Evolutionary conservation across 805 yeast genomes (phyloP), one percentile per base, ranked within the genome.

Genomic region (Candida ficus): DNA sequence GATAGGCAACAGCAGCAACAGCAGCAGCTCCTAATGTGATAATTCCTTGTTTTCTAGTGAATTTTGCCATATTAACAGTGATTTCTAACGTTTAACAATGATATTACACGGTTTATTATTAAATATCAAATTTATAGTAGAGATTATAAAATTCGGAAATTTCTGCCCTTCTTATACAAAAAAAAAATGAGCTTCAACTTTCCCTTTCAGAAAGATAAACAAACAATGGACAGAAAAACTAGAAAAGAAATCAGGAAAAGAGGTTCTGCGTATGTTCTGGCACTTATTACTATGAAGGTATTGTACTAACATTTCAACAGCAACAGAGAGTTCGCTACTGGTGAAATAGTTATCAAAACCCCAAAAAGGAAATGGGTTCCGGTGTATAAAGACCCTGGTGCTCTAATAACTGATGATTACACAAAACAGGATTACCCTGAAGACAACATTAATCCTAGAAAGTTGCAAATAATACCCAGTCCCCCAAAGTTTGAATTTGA

Each of bases 221-320:
- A n/a, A 6, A 13, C 13, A 20, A 33, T 49, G 54, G 49, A 49
- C 34, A 39, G 57, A 38, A 48, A 46, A 6, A 23, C 22, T 12
- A 38, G 47, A 8, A 34, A 42, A 27, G 51, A 49, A 35, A 33
- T 35, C 26, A 22, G 55, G 14, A 39, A 35, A 22, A 26, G 55
- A 27, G 55, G 55, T 1, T 50, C 52, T 7, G 55, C 45, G 37
- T 34, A n/a, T 7, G 37, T 34, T n/a, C n/a, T n/a, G n/a, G n/a
- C n/a, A n/a, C n/a, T n/a, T n/a, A n/a, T n/a, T n/a, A n/a, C n/a
- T n/a, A n/a, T n/a, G n/a, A n/a, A n/a, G n/a, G n/a, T n/a, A n/a
- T n/a, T n/a, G n/a, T n/a, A n/a, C 14, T 22, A 12, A 17, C 29
- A n/a, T 34, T 11, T 14, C 4, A 20, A 18, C 33, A 44, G 47